These are phyloP conservation scores for Rubia yunnanensis DNA, from an alignment of 257 asterid genomes.

Conservation along the genomic window DNA sequence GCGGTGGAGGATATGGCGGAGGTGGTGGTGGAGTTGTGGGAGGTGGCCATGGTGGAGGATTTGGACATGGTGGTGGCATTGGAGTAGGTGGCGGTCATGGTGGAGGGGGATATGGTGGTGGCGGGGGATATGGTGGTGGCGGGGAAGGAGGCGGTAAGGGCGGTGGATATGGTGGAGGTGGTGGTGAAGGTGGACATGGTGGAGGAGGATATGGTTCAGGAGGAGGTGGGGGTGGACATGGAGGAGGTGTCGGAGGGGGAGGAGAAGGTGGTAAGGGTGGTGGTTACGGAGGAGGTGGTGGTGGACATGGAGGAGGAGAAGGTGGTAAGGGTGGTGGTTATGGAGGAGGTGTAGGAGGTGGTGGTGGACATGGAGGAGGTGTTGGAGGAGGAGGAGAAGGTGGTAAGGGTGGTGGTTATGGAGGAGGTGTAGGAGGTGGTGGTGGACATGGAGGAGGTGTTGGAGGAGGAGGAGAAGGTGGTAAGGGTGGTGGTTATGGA, in stretches of 20 bases:
- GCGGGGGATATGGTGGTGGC: slow-evolving; percentile 3
- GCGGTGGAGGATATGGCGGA: slow-evolving; percentile 7
- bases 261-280: slow-evolving; percentile 14
- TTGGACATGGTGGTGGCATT: slow-evolving; percentile 7
- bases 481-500: slow-evolving; percentile 1
- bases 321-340: neutral
- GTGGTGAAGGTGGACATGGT: slow-evolving; percentile 1
- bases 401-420: neutral
- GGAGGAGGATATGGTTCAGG: neutral
- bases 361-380: neutral
- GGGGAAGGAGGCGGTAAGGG: neutral
- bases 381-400: slow-evolving; percentile 1
- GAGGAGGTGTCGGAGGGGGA: slow-evolving; percentile 11
- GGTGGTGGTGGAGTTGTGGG: slow-evolving; percentile 11
- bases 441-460: neutral
- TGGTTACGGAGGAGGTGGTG: slow-evolving; percentile 4
- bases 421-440: slow-evolving; percentile 9
- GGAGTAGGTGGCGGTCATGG: slow-evolving; percentile 10
- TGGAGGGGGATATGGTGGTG: slow-evolving; percentile 6
- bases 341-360: neutral
- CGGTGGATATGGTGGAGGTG: slow-evolving; percentile 5
- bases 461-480: neutral
- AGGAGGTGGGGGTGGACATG: neutral
- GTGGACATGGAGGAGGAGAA: neutral
- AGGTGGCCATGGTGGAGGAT: neutral